These are phyloP conservation scores for Candida ulmi DNA, from an alignment of 805 yeast genomes.

Conservation along the genomic window DNA sequence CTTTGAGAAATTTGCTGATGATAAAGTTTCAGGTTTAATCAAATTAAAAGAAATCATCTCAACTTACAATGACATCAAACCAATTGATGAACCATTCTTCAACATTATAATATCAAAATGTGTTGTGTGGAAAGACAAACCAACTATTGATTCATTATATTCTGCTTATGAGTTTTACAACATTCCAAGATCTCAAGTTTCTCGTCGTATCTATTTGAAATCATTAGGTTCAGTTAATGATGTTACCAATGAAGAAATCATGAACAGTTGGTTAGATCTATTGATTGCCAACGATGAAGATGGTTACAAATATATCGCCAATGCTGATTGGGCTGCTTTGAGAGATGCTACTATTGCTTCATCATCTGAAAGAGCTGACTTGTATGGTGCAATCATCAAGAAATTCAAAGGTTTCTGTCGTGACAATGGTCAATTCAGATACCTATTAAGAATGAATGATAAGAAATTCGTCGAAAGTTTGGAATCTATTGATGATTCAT, in stretches of 20 bases:
- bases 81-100: slow-evolving; percentile 75
- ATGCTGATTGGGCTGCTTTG: slow-evolving; percentile 81
- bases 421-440: slow-evolving; percentile 13
- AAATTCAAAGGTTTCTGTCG: slow-evolving; percentile 21
- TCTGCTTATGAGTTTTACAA: slow-evolving; percentile 53
- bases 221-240: slow-evolving; percentile 58
- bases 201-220: slow-evolving; percentile 67
- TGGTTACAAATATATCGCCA: slow-evolving; percentile 61
- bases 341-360: slow-evolving; percentile 59
- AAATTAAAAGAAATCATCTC: slow-evolving; percentile 52
- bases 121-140: slow-evolving; percentile 60
- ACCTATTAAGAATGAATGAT: background rate
- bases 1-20: slow-evolving; percentile 48
- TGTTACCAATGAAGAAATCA: slow-evolving; percentile 47
- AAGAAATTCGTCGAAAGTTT: background rate
- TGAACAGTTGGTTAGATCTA: slow-evolving; percentile 50
- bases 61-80: slow-evolving; percentile 49
- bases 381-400: slow-evolving; percentile 18
- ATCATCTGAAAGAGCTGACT: slow-evolving; percentile 10
- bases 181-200: slow-evolving; percentile 59
- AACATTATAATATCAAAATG: slow-evolving; percentile 68
- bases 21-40: slow-evolving; percentile 47
- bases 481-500: slow-evolving; percentile 1
- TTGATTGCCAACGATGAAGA: slow-evolving; percentile 43
- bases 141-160: slow-evolving; percentile 59